phyloP scores from a whole-genome alignment of 176 grass and related monocot species.

The Oryza rufipogon region DNA sequence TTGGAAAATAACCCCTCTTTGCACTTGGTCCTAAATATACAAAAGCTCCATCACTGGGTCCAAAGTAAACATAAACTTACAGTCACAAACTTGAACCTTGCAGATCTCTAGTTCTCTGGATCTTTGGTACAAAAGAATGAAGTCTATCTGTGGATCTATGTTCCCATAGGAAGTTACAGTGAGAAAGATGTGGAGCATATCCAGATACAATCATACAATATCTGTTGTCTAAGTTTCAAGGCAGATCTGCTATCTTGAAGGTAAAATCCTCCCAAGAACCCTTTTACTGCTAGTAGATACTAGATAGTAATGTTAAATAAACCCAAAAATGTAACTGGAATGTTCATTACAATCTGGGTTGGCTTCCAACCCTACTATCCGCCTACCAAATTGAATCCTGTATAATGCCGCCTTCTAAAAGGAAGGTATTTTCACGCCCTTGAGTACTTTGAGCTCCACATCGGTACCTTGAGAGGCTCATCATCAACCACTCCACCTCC shows the following conservation, averaged over 20 bases:
- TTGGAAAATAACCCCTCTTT: background rate
- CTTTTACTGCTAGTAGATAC: slow-evolving; percentile 46
- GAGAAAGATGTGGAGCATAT: slow-evolving; percentile 49
- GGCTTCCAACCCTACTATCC: slow-evolving; percentile 62
- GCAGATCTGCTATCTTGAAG: slow-evolving; percentile 40
- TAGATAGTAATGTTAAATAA: slow-evolving; percentile 33
- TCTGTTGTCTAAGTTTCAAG: slow-evolving; percentile 55
- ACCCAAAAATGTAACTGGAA: slow-evolving; percentile 55
- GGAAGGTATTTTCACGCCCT: slow-evolving; percentile 50
- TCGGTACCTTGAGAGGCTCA: slow-evolving; percentile 72
- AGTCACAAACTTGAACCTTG: slow-evolving; percentile 27
- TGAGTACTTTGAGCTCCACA: slow-evolving; percentile 81
- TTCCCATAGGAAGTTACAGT: slow-evolving; percentile 45
- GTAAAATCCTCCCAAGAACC: slow-evolving; percentile 49
- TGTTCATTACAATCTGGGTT: slow-evolving; percentile 56
- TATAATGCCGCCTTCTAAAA: slow-evolving; percentile 35
- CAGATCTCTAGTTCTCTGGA: slow-evolving; percentile 29
- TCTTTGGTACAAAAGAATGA: slow-evolving; percentile 57
- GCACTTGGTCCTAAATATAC: slow-evolving; percentile 10
- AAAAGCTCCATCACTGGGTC: slow-evolving; percentile 3
- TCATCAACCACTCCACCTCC: slow-evolving; percentile 46
- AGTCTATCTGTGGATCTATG: slow-evolving; percentile 49
- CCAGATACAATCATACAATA: slow-evolving; percentile 50
- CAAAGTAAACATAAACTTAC: slow-evolving; percentile 19
- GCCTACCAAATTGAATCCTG: slow-evolving; percentile 56